Conservation (phyloP, 1,139 yeast genomes). For the Pneumocystis sp. region DNA sequence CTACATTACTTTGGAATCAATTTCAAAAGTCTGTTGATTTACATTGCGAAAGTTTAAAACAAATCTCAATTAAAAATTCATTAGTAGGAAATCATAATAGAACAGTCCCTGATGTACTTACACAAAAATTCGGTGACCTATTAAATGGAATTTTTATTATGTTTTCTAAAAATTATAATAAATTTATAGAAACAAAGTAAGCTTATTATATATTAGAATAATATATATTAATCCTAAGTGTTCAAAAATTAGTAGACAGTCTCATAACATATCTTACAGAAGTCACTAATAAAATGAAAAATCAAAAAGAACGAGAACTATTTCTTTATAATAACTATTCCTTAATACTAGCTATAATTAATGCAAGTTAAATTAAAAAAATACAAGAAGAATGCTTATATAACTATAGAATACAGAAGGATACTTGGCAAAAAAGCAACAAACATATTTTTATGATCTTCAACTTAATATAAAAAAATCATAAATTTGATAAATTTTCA, state of each 20-base stretch:
- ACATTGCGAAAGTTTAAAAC: constrained; percentile 55
- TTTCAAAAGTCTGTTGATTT: constrained; percentile 63
- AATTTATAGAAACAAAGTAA: constrained; percentile 45
- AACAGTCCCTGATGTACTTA: constrained; percentile 44
- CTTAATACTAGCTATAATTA: constrained; percentile 29
- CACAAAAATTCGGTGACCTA: constrained; percentile 67
- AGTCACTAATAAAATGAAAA: constrained; percentile 31
- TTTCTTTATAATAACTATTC: constrained; percentile 65
- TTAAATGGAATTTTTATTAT: constrained; percentile 59
- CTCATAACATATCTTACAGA: constrained; percentile 68
- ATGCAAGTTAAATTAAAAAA: not conserved
- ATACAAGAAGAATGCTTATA: not conserved
- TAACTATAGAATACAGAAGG: constrained; percentile 31
- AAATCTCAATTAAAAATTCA: constrained; percentile 22
- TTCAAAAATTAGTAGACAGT: constrained; percentile 56
- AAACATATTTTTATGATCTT: constrained; percentile 44
- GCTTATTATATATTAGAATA: not conserved
- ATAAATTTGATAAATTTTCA: not conserved
- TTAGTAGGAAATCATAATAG: constrained; percentile 8
- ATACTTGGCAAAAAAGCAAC: constrained; percentile 40
- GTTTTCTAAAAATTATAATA: constrained; percentile 28
- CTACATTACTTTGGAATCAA: constrained; percentile 62
- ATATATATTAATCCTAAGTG: constrained; percentile 25
- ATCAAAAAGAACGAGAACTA: constrained; percentile 40
- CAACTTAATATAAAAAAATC: not conserved